phyloP scores from a whole-genome alignment of 371 early-diverging fungal species.

The Actinomortierella ambigua region DNA sequence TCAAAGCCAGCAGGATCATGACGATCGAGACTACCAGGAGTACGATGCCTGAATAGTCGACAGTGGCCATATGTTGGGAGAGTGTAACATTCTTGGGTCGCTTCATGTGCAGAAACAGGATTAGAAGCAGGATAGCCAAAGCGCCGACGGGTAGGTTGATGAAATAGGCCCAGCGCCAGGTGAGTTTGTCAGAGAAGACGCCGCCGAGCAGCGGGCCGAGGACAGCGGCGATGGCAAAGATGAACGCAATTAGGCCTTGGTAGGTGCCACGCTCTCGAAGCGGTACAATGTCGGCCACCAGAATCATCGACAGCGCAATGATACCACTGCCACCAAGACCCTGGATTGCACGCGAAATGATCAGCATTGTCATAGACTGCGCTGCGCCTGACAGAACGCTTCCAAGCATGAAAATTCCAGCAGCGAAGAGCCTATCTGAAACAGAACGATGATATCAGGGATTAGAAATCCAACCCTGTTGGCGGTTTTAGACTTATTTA shows the following conservation, averaged over 20 bases:
- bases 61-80: conserved; percentile 43
- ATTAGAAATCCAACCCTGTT: no score
- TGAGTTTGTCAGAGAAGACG: conserved; percentile 64
- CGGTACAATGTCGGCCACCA: conserved; percentile 71
- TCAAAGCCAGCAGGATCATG: conserved; percentile 69
- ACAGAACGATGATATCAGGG: not conserved
- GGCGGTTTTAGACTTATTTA: no score
- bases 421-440: conserved; percentile 55
- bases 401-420: conserved; percentile 58
- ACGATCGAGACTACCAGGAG: conserved; percentile 55
- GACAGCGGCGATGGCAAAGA: conserved; percentile 65
- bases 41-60: conserved; percentile 48
- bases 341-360: conserved; percentile 70
- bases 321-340: conserved; percentile 87
- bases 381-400: conserved; percentile 64
- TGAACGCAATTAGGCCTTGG: conserved; percentile 55
- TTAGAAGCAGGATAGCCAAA: conserved; percentile 54
- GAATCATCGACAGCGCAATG: conserved; percentile 68
- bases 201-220: conserved; percentile 80
- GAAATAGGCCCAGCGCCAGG: conserved; percentile 73
- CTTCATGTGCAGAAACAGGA: conserved; percentile 56
- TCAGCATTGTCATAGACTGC: conserved; percentile 58
- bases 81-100: conserved; percentile 53
- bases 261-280: conserved; percentile 57
- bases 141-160: conserved; percentile 77